These are phyloP conservation scores for Desmodesmus armatus DNA, from an alignment of 139 green algal species.

Conservation along the genomic window DNA sequence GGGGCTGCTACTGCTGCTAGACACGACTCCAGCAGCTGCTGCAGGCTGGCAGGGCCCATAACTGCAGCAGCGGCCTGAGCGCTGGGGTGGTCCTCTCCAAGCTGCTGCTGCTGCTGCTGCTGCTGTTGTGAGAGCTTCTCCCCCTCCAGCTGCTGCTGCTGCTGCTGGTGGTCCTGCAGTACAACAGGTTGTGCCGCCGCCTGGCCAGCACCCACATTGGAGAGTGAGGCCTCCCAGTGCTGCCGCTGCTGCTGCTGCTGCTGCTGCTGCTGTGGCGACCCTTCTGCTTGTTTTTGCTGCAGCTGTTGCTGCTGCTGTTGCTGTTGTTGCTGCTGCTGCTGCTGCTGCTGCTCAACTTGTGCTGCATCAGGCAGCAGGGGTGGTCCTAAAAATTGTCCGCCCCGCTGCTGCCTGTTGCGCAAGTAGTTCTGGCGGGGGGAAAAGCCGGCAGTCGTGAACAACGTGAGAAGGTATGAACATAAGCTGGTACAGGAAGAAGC, in stretches of 20 bases:
- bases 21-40: neutral
- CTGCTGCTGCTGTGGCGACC: neutral
- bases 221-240: no score
- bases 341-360: neutral
- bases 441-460: neutral
- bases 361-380: neutral
- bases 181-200: no score
- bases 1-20: neutral
- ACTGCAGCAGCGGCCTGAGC: neutral
- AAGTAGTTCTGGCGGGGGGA: slow-evolving; percentile 20
- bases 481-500: neutral
- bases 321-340: neutral
- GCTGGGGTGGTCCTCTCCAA: neutral
- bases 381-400: slow-evolving; percentile 12
- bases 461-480: neutral
- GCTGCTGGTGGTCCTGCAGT: neutral
- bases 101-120: neutral
- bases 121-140: no score
- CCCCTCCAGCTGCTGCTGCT: neutral
- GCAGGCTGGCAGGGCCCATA: neutral
- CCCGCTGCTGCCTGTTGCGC: slow-evolving; percentile 8
- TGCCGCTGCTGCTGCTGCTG: no score
- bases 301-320: neutral
- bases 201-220: no score
- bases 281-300: neutral